Conservation (phyloP, 257 asterid species). For the Coffea canephora region DNA sequence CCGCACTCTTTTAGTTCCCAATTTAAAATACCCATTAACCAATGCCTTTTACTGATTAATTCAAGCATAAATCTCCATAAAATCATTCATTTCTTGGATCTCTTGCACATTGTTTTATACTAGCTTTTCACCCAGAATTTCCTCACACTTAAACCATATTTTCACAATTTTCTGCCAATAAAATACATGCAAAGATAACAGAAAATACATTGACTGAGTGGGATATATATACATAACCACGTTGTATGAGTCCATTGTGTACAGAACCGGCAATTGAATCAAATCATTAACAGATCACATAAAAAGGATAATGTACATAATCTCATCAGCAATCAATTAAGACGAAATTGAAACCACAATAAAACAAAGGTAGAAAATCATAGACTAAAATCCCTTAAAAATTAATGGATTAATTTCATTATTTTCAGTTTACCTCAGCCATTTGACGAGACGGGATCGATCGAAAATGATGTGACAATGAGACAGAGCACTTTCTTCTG, state of each 20-base stretch:
- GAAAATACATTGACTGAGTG: background rate
- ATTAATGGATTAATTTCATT: background rate
- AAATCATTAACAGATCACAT: background rate
- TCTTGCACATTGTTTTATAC: background rate
- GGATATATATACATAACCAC: background rate
- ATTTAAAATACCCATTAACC: background rate
- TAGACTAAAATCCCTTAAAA: background rate
- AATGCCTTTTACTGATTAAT: background rate
- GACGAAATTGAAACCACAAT: background rate
- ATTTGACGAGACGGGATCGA: conserved; percentile 3
- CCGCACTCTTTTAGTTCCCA: background rate
- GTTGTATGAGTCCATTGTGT: background rate
- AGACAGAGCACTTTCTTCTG: background rate
- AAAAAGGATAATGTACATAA: background rate
- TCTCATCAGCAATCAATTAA: background rate
- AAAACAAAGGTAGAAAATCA: background rate
- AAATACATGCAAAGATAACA: background rate
- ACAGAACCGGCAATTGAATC: background rate
- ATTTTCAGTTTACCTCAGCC: conserved; percentile 19
- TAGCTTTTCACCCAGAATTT: too few relatives aligned
- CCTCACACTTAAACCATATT: background rate
- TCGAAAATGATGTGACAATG: background rate
- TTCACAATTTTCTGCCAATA: background rate
- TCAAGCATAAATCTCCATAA: background rate
- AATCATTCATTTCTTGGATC: background rate